Conservation (phyloP, 2,329 filamentous ascomycete species). For the Exophiala alcalophila region DNA sequence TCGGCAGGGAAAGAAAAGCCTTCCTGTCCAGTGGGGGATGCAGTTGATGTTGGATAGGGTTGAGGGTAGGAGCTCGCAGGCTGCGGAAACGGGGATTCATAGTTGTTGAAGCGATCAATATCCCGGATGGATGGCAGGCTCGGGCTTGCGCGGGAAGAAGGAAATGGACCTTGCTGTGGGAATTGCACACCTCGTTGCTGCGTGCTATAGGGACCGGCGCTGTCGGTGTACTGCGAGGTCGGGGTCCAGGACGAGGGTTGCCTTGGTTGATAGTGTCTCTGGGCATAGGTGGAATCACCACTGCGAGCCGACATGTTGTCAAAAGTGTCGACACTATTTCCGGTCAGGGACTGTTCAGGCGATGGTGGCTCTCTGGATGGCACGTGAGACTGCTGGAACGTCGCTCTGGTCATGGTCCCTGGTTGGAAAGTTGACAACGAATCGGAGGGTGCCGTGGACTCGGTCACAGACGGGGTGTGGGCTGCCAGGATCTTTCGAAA, state of each 20-base stretch:
- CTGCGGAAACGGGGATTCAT: conserved; percentile 12
- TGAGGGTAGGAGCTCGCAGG: conserved; percentile 12
- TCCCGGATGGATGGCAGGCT: conserved; percentile 22
- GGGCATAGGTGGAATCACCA: conserved; percentile 17
- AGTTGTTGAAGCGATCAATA: conserved; percentile 11
- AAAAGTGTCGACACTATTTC: conserved; percentile 15
- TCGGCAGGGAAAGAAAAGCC: conserved; percentile 12
- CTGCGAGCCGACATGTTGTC: conserved; percentile 24
- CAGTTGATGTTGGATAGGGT: conserved; percentile 2
- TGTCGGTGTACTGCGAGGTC: conserved; percentile 16
- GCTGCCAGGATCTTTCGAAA: conserved; percentile 4
- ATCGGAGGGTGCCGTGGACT: neutral
- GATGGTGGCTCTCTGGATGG: conserved; percentile 18
- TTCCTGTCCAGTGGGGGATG: conserved; percentile 5
- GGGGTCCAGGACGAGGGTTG: conserved; percentile 21
- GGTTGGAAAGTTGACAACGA: conserved; percentile 1
- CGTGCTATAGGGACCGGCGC: conserved; percentile 12
- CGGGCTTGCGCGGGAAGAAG: conserved; percentile 8
- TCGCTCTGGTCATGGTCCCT: conserved; percentile 13
- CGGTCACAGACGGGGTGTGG: neutral
- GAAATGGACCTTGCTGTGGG: conserved; percentile 12
- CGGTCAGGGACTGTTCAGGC: conserved; percentile 17
- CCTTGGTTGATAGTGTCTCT: conserved; percentile 14
- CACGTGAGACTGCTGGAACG: conserved; percentile 15
- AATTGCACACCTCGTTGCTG: conserved; percentile 13